Percentiles rank a stretch among this genome's conserved stretches.
These are phyloP conservation scores for Luffa acutangula DNA, from an alignment of 306 rosid species.

Conservation along the genomic window DNA sequence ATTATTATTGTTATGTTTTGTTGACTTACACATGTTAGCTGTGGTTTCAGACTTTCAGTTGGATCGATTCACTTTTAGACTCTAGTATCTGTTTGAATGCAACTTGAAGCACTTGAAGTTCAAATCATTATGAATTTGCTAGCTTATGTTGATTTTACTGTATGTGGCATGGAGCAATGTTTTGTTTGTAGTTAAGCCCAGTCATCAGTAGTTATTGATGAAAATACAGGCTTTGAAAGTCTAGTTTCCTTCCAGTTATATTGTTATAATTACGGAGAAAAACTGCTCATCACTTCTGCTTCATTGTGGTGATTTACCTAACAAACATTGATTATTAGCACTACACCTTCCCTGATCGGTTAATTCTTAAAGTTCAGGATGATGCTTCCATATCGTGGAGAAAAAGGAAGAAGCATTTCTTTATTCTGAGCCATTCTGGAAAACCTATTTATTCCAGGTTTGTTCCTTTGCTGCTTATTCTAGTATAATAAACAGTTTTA, in stretches of 20 bases:
- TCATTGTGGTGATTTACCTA: background rate
- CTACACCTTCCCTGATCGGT: slow-evolving; percentile 34
- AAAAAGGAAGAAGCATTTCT: slow-evolving; percentile 86
- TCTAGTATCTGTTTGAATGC: background rate
- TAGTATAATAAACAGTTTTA: background rate
- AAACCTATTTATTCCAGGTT: slow-evolving; percentile 94
- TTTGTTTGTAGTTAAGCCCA: background rate
- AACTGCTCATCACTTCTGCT: background rate
- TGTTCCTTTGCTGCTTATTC: slow-evolving; percentile 14
- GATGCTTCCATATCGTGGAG: slow-evolving; percentile 94
- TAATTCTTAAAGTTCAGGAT: slow-evolving; percentile 70
- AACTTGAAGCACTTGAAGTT: background rate
- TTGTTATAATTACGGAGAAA: background rate
- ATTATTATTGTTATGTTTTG: background rate
- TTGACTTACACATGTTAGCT: background rate
- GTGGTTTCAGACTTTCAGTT: background rate
- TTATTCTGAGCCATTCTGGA: slow-evolving; percentile 81
- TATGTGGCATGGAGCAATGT: background rate
- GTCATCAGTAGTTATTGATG: background rate
- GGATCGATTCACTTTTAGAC: background rate
- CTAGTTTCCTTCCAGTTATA: background rate
- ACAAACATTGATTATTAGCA: background rate
- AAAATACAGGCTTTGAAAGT: background rate
- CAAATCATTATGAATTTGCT: background rate
- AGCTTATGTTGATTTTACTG: background rate